Evolutionary conservation across 352 stramenopile genomes (phyloP).

Genomic region (Globisporangium parvum): DNA sequence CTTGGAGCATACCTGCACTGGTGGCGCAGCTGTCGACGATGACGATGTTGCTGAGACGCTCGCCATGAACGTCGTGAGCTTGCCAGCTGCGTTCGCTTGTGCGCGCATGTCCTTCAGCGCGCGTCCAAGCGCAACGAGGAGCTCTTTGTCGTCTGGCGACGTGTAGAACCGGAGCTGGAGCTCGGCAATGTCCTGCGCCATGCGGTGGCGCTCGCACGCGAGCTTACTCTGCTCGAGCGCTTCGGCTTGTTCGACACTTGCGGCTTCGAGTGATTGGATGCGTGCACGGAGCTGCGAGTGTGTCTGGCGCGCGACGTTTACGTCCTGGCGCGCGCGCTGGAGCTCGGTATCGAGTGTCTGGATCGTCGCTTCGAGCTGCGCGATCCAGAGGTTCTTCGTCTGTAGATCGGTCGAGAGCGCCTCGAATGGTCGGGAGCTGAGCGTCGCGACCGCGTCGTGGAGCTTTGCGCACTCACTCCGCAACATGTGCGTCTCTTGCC

Average conservation of each 20-base stretch:
- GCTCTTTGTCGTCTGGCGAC: slow-evolving; percentile 24
- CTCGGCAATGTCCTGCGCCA: slow-evolving; percentile 45
- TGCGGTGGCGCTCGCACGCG: slow-evolving; percentile 25
- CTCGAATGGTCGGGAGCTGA: slow-evolving; percentile 53
- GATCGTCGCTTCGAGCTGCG: slow-evolving; percentile 34
- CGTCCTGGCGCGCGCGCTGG: slow-evolving; percentile 18
- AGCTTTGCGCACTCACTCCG: slow-evolving; percentile 49
- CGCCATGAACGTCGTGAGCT: slow-evolving; percentile 6
- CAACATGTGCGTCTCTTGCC: slow-evolving; percentile 43
- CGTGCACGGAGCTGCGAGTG: slow-evolving; percentile 18
- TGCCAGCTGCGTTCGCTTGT: slow-evolving; percentile 7
- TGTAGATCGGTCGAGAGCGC: slow-evolving; percentile 29
- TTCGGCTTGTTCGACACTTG: slow-evolving; percentile 8
- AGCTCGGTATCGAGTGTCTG: slow-evolving; percentile 15
- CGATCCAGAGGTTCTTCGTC: slow-evolving; percentile 43
- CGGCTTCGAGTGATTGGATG: slow-evolving; percentile 14
- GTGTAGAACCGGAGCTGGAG: slow-evolving; percentile 58
- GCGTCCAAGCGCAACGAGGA: slow-evolving; percentile 44
- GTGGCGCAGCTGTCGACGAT: neutral
- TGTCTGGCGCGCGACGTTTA: slow-evolving; percentile 14
- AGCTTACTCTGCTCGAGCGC: slow-evolving; percentile 16
- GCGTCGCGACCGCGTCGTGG: slow-evolving; percentile 33
- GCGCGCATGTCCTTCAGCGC: slow-evolving; percentile 44
- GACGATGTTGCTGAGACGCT: neutral
- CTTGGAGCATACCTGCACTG: neutral